Base-by-base conservation (phyloP, 1,284 basidiomycete genomes). In the Ceratobasidium sp. region DNA sequence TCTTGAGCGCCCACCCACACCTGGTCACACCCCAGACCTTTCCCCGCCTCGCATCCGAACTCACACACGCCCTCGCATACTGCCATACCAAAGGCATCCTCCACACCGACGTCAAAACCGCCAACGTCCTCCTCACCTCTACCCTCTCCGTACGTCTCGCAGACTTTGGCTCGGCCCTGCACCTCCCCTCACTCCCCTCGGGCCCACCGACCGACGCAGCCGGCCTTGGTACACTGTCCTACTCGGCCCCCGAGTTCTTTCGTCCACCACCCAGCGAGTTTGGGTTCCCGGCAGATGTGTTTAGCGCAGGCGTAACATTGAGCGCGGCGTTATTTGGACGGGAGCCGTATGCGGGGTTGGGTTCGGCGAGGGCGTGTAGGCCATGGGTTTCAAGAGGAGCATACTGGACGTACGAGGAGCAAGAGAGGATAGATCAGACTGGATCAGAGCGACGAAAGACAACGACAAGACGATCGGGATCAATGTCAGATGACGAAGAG, bases 181-280 rank as follows among this genome's bases (percentile, higher is more conserved):
- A 87, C 70, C 83, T 88, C 46, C 82, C 85, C 23, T 83, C 85
- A 1, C 77, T 82, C 49, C 83, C 81, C 6, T 67, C 64, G 39
- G 78, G 85, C 68, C 84, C 83, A 40, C 87, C 86, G 0, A 84
- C 84, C 26, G 86, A 86, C 80, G 85, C 85, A 12, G 81, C 86
- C 3, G 88, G 87, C 12, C 84, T 88, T 9, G 88, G 88, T 40
- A 89, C 88, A 0, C 83, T 87, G 2, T 83, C 86, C 0, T 89
- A 88, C 83, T 85, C 86, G 0, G 84, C 87, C 0, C 88, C 88
- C n/a, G 88, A 89, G 79, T 85, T 88, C 46, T 82, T 85, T 49
- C 82, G 81, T 33, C 82, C 86, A 0, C 82, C 83, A 6, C 83
- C 84, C 1, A 82, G 81, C 2, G 79, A 81, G 6, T 88, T 88